These are phyloP conservation scores for Draba incana DNA, from an alignment of 345 rosid species.

Conservation along the genomic window DNA sequence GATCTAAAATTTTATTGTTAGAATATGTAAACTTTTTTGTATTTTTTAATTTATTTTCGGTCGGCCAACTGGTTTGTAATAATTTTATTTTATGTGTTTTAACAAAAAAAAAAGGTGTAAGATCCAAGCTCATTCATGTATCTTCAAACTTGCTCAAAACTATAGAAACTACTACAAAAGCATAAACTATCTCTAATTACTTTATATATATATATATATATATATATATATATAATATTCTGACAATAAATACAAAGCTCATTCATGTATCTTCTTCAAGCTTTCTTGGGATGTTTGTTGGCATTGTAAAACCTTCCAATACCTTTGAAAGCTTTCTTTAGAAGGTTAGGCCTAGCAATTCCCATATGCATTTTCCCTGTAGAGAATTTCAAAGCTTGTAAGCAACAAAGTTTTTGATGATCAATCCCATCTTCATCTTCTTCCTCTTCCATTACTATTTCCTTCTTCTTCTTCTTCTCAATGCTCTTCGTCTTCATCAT, in stretches of 20 bases:
- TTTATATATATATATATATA: conserved; percentile 9
- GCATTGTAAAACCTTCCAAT: conserved; percentile 74
- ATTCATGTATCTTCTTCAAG: conserved; percentile 18
- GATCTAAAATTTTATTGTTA: too few relatives aligned
- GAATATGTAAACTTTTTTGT: too few relatives aligned
- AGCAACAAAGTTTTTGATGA: conserved; percentile 70
- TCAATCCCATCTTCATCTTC: conserved; percentile 63
- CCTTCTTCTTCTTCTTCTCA: conserved; percentile 10
- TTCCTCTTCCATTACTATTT: conserved; percentile 37
- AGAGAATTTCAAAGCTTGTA: conserved; percentile 87
- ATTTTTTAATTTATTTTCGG: too few relatives aligned
- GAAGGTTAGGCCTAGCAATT: conserved; percentile 78
- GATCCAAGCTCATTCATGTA: too few relatives aligned
- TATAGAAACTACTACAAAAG: conserved; percentile 28
- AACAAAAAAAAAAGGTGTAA: background rate
- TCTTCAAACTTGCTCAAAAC: conserved; percentile 14
- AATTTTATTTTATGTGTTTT: background rate
- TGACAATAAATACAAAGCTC: conserved; percentile 20
- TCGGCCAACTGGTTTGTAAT: too few relatives aligned
- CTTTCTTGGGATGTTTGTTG: conserved; percentile 56
- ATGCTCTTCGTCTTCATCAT: conserved; percentile 22
- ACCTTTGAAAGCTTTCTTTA: conserved; percentile 77
- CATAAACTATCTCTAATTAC: conserved; percentile 17
- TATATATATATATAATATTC: too few relatives aligned
- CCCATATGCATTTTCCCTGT: conserved; percentile 92